Percentiles rank a stretch among this genome's conserved stretches.
Conservation (phyloP, 1,139 yeast species). For the Geotrichum europaeum region DNA sequence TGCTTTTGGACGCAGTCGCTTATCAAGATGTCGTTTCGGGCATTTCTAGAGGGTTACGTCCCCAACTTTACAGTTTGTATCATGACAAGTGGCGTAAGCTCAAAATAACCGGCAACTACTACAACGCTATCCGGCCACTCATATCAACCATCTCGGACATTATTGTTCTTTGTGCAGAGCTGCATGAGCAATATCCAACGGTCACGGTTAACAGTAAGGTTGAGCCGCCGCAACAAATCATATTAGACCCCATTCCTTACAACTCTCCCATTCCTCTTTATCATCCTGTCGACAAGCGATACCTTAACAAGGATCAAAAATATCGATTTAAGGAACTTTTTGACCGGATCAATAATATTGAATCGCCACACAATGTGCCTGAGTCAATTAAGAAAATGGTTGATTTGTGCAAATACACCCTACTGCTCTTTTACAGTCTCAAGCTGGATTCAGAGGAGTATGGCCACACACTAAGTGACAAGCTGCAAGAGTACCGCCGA, state of each 20-base stretch:
- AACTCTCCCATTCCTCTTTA: background rate
- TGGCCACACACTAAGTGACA: conserved; percentile 14
- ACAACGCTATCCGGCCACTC: background rate
- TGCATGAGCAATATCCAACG: conserved; percentile 9
- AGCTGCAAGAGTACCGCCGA: conserved; percentile 12
- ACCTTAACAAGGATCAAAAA: background rate
- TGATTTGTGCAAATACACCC: conserved; percentile 15
- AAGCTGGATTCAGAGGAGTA: conserved; percentile 21
- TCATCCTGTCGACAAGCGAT: background rate
- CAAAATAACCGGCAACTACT: background rate
- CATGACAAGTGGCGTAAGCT: conserved; percentile 1
- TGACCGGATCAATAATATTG: background rate
- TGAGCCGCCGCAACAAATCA: background rate
- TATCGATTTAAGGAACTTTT: background rate
- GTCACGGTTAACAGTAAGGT: background rate
- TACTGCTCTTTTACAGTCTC: conserved; percentile 19
- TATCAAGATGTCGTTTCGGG: conserved; percentile 10
- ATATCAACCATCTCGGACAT: conserved; percentile 8
- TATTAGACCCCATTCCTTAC: background rate
- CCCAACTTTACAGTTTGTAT: conserved; percentile 6
- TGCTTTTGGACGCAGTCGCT: conserved; percentile 11
- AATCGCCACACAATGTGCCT: background rate
- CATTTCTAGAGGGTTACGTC: background rate
- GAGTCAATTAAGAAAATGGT: background rate
- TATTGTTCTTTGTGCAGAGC: conserved; percentile 1